Conservation (phyloP, 805 yeast genomes). For the Ogataea populi-albae region DNA sequence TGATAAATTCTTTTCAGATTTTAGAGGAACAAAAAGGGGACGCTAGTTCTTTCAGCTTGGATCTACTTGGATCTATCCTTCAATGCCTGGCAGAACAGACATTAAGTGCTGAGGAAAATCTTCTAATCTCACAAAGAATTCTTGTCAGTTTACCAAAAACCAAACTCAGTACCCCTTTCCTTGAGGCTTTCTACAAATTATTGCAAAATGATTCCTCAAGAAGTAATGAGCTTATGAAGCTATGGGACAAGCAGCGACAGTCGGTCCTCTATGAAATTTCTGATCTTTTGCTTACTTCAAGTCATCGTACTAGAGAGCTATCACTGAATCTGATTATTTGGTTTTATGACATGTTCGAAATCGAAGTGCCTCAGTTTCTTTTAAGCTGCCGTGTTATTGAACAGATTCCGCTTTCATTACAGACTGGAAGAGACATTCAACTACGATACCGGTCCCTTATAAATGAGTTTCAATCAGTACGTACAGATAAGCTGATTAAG, state of each 20-base stretch:
- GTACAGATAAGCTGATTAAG: slow-evolving; percentile 24
- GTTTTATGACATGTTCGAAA: slow-evolving; percentile 33
- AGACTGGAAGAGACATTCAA: slow-evolving; percentile 70
- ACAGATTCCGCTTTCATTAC: slow-evolving; percentile 65
- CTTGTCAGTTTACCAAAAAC: slow-evolving; percentile 26
- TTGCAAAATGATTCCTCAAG: slow-evolving; percentile 10
- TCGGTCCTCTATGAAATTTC: slow-evolving; percentile 24
- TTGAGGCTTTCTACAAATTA: slow-evolving; percentile 35
- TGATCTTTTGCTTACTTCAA: slow-evolving; percentile 45
- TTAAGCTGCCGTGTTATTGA: slow-evolving; percentile 60
- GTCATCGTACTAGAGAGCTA: slow-evolving; percentile 46
- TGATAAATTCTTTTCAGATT: slow-evolving; percentile 21
- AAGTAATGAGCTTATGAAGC: slow-evolving; percentile 6
- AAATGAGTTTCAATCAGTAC: slow-evolving; percentile 35
- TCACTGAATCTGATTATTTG: slow-evolving; percentile 44
- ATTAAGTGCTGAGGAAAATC: slow-evolving; percentile 14
- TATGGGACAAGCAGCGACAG: slow-evolving; percentile 15
- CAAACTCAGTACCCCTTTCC: slow-evolving; percentile 36
- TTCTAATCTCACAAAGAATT: slow-evolving; percentile 19
- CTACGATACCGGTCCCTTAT: slow-evolving; percentile 64
- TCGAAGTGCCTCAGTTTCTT: slow-evolving; percentile 22
- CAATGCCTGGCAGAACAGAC: slow-evolving; percentile 31
- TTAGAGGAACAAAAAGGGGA: slow-evolving; percentile 6
- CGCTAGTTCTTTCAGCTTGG: slow-evolving; percentile 34
- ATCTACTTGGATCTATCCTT: slow-evolving; percentile 41